Conservation (phyloP, 345 rosid genomes). For the Sisymbrium irio region DNA sequence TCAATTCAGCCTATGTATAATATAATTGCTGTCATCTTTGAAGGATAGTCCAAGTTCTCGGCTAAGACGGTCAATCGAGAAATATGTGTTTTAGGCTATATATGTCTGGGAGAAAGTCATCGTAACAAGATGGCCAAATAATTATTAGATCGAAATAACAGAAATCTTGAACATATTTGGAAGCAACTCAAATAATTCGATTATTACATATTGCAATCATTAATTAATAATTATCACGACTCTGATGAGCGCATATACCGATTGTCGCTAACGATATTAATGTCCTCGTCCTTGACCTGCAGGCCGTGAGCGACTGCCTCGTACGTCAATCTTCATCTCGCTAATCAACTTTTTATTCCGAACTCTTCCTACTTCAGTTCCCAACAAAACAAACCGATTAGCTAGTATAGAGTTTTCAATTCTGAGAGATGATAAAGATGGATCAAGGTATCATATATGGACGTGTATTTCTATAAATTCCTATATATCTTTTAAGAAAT, state of each 20-base stretch:
- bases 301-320: background rate
- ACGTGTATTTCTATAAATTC: background rate
- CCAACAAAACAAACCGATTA: background rate
- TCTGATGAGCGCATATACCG: background rate
- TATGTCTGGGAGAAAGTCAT: background rate
- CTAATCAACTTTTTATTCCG: background rate
- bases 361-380: background rate
- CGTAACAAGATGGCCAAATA: background rate
- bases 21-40: background rate
- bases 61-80: background rate
- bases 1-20: background rate
- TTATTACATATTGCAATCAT: background rate
- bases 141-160: background rate
- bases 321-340: background rate
- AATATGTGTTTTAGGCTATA: background rate
- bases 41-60: constrained; percentile 2
- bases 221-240: background rate
- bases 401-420: background rate
- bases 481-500: background rate
- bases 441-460: background rate
- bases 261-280: background rate
- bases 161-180: background rate
- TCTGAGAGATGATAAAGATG: background rate
- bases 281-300: background rate
- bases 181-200: background rate